A percentile compares a stretch with the other conserved stretches of the same genome.
Evolutionary conservation across 257 asterid species (phyloP).

Genomic region (Penstemon eatonii): DNA sequence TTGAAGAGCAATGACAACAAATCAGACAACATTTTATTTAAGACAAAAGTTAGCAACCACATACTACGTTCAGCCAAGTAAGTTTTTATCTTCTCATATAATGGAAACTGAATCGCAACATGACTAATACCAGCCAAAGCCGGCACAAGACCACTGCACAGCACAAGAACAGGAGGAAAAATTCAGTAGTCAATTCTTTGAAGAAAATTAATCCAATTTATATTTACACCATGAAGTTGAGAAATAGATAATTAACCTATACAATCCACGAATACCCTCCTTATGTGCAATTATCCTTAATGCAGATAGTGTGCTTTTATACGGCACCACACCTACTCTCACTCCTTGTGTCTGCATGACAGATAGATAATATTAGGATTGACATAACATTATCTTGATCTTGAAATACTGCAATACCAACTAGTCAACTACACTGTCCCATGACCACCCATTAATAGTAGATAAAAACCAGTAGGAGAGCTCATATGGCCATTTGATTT

Average conservation of each 20-base stretch:
- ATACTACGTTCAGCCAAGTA: slow-evolving; percentile 78
- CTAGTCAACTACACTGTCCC: not conserved
- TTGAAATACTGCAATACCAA: slow-evolving; percentile 13
- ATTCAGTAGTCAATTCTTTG: slow-evolving; percentile 12
- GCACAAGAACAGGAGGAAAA: slow-evolving; percentile 25
- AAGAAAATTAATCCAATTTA: slow-evolving; percentile 8
- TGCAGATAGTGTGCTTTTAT: slow-evolving; percentile 77
- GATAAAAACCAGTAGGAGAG: slow-evolving; percentile 2
- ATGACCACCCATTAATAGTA: slow-evolving; percentile 16
- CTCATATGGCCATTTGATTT: not conserved
- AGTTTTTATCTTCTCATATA: slow-evolving; percentile 76
- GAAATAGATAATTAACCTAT: slow-evolving; percentile 55
- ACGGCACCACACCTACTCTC: slow-evolving; percentile 65
- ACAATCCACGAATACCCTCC: slow-evolving; percentile 92
- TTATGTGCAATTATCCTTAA: slow-evolving; percentile 71
- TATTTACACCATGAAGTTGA: slow-evolving; percentile 17
- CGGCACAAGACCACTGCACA: slow-evolving; percentile 92
- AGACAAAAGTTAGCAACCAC: slow-evolving; percentile 1
- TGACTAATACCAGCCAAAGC: slow-evolving; percentile 95
- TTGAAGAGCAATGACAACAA: slow-evolving; percentile 14
- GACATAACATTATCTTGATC: slow-evolving; percentile 22
- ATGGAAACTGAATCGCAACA: slow-evolving; percentile 92
- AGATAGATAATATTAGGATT: slow-evolving; percentile 23
- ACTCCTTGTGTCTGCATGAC: slow-evolving; percentile 68
- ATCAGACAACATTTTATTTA: not conserved